Conservation (phyloP, 306 rosid species). For the Castanea mollissima region DNA sequence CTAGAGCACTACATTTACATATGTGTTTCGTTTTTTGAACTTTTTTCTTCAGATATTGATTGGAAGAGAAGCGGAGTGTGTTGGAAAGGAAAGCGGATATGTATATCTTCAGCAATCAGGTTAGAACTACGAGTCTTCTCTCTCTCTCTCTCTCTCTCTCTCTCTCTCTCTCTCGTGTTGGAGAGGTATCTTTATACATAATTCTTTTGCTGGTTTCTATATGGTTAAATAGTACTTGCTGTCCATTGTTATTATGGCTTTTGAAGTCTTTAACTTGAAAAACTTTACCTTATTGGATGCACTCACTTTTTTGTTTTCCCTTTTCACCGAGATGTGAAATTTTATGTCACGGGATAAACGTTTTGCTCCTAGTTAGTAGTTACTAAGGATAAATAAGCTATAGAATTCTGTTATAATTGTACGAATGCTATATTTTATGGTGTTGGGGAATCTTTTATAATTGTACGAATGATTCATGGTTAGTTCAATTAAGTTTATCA, state of each 20-base stretch:
- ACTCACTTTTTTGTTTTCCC: background rate
- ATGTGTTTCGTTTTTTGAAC: constrained; percentile 20
- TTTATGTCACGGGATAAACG: background rate
- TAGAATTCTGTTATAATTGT: background rate
- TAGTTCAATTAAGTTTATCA: background rate
- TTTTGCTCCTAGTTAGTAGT: background rate
- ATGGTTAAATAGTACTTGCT: constrained; percentile 14
- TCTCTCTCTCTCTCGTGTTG: background rate
- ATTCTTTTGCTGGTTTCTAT: constrained; percentile 10
- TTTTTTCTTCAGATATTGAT: constrained; percentile 12
- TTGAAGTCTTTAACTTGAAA: background rate
- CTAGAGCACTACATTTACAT: constrained; percentile 4
- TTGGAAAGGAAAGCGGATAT: constrained; percentile 15
- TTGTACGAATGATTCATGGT: background rate
- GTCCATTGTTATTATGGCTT: constrained; percentile 6
- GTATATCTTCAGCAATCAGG: constrained; percentile 21
- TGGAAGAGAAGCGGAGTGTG: background rate
- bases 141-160: background rate
- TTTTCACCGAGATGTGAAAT: background rate
- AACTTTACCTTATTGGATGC: constrained; percentile 27
- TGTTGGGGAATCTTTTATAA: background rate
- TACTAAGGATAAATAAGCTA: background rate
- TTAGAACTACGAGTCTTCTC: constrained; percentile 10
- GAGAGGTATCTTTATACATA: background rate
- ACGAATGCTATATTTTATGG: background rate